Conservation (phyloP, 192 early-diverging fungal species). For the Cetraspora pellucida region DNA sequence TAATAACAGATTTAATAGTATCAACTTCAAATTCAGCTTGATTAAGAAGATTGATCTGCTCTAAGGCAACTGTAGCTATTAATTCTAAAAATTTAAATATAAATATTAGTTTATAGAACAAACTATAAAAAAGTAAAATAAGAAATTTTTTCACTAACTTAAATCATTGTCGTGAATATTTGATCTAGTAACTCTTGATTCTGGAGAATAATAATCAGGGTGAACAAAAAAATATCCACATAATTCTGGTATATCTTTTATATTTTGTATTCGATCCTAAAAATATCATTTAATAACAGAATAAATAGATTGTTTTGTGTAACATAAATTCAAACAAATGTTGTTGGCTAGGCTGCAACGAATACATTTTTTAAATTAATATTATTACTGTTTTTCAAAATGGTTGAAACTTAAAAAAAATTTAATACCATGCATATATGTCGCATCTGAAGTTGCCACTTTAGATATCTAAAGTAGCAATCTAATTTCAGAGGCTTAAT, state of each 20-base stretch:
- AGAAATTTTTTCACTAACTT: constrained; percentile 28
- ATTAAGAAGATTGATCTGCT: constrained; percentile 34
- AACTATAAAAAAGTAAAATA: neutral
- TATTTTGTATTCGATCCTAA: constrained; percentile 58
- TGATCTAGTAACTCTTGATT: constrained; percentile 43
- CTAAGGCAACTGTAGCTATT: constrained; percentile 30
- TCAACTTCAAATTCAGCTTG: constrained; percentile 34
- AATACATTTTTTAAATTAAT: no score
- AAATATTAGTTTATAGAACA: constrained; percentile 19
- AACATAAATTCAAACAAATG: neutral
- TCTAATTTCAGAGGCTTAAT: no score
- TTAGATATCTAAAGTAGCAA: no score
- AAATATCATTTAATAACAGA: neutral
- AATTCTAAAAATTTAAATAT: neutral
- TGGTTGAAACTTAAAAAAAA: no score
- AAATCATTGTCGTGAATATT: constrained; percentile 45
- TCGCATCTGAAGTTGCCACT: no score
- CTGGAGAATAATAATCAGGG: constrained; percentile 48
- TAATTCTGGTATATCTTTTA: constrained; percentile 54
- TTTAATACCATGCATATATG: no score
- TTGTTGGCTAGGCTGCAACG: no score
- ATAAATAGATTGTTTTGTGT: neutral
- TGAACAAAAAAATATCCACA: constrained; percentile 59
- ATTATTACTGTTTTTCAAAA: no score
- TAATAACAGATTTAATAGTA: constrained; percentile 45